phyloP scores from a whole-genome alignment of 352 stramenopile genomes.

The Phytophthora vignae region DNA sequence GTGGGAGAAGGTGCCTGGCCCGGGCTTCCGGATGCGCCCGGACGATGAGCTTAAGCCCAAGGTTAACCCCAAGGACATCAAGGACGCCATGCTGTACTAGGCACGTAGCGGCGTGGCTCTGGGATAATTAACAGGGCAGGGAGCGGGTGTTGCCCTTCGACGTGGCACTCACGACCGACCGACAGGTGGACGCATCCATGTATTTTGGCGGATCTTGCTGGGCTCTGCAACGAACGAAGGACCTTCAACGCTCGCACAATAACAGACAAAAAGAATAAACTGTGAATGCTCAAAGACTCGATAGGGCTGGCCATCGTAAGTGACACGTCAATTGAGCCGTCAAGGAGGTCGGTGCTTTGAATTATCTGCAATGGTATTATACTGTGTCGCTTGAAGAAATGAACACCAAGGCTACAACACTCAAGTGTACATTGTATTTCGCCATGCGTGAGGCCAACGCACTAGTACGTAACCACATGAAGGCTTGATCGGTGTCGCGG shows the following conservation, averaged over 20 bases:
- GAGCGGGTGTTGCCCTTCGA: constrained; percentile 20
- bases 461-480: too few relatives aligned
- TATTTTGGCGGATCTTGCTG: constrained; percentile 35
- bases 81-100: constrained; percentile 92
- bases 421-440: too few relatives aligned
- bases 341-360: too few relatives aligned
- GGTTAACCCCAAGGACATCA: constrained; percentile 94
- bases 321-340: too few relatives aligned
- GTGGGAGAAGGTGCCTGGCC: constrained; percentile 84
- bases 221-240: constrained; percentile 21
- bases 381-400: too few relatives aligned
- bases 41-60: constrained; percentile 93
- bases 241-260: constrained; percentile 29
- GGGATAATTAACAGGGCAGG: constrained; percentile 36
- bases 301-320: too few relatives aligned
- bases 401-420: too few relatives aligned
- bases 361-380: too few relatives aligned
- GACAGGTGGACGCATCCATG: constrained; percentile 29
- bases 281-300: constrained; percentile 37
- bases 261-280: constrained; percentile 39
- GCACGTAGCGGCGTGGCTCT: constrained; percentile 4
- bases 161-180: constrained; percentile 14
- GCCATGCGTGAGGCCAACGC: too few relatives aligned
- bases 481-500: too few relatives aligned
- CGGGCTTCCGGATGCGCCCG: constrained; percentile 92